phyloP scores from a whole-genome alignment of 1,284 basidiomycete species.

The Microbotryomycetes sp. region DNA sequence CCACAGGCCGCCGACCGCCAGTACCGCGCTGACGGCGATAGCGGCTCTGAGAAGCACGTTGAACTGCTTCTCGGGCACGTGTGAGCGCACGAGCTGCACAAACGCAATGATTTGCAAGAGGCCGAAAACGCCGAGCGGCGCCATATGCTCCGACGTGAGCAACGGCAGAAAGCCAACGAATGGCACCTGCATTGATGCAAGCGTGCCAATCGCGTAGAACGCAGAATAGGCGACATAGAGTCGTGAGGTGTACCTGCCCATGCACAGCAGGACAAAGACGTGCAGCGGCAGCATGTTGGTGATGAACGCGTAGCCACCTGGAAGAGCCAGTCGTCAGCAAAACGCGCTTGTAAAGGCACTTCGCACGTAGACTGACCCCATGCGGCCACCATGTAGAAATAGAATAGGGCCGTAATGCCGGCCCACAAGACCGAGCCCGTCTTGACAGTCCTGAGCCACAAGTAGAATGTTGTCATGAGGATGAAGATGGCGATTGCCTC shows the following conservation, averaged over 20 bases:
- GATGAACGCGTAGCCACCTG: conserved; percentile 97
- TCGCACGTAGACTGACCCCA: conserved; percentile 62
- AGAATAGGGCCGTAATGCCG: conserved; percentile 85
- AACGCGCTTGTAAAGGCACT: neutral
- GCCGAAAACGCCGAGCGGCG: conserved; percentile 94
- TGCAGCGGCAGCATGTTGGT: conserved; percentile 99
- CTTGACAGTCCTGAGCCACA: conserved; percentile 96
- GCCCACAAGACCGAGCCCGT: conserved; percentile 87
- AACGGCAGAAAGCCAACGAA: conserved; percentile 99
- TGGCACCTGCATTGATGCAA: conserved; percentile 97
- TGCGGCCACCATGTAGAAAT: conserved; percentile 99
- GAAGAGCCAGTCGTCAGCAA: neutral
- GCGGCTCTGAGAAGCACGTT: conserved; percentile 68
- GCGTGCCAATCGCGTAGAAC: conserved; percentile 95
- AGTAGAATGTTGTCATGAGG: conserved; percentile 97
- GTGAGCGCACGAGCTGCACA: conserved; percentile 76
- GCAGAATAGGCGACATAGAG: conserved; percentile 94
- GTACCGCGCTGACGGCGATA: conserved; percentile 45
- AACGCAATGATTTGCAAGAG: conserved; percentile 95
- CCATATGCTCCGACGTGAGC: conserved; percentile 97
- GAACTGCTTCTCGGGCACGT: conserved; percentile 91
- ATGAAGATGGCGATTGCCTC: conserved; percentile 99
- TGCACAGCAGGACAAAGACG: conserved; percentile 81
- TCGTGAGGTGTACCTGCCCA: conserved; percentile 91
- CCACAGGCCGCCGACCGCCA: conserved; percentile 48